These are phyloP conservation scores for Stentor coeruleus DNA, from an alignment of 73 alveolate genomes.

Conservation along the genomic window DNA sequence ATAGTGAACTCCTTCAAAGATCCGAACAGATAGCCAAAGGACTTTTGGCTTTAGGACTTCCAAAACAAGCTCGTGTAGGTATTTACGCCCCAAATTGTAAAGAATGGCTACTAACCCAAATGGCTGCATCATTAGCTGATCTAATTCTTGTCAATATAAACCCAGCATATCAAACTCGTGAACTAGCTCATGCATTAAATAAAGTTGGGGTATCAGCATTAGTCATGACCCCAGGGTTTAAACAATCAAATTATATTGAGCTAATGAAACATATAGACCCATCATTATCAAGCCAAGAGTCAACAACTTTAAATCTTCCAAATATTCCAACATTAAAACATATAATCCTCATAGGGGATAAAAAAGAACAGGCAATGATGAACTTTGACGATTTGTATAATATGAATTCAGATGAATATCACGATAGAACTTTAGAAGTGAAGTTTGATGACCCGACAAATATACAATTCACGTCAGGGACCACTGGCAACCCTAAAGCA, in stretches of 20 bases:
- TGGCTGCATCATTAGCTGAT: constrained; percentile 72
- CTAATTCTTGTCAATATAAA: constrained; percentile 77
- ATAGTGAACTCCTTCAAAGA: constrained; percentile 51
- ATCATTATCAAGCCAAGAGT: constrained; percentile 35
- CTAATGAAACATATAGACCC: constrained; percentile 58
- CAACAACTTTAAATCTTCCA: constrained; percentile 28
- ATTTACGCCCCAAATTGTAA: constrained; percentile 67
- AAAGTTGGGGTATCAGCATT: constrained; percentile 34
- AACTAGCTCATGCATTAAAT: constrained; percentile 51
- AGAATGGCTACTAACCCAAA: constrained; percentile 69
- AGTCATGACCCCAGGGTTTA: constrained; percentile 61
- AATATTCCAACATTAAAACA: constrained; percentile 39
- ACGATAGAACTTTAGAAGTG: background rate
- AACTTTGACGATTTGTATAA: constrained; percentile 50
- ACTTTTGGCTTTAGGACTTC: constrained; percentile 68
- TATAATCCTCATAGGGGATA: constrained; percentile 52
- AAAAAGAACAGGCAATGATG: constrained; percentile 46
- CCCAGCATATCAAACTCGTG: constrained; percentile 71
- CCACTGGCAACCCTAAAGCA: constrained; percentile 84
- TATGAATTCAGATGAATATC: background rate
- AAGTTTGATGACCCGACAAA: constrained; percentile 60
- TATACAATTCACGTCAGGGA: constrained; percentile 78
- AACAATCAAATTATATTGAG: constrained; percentile 50
- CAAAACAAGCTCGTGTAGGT: constrained; percentile 70
- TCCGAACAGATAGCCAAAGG: constrained; percentile 72